Evolutionary conservation across 805 yeast species (phyloP), one percentile per base, ranked within the genome.

Genomic region (Jamesozyma piceae): DNA sequence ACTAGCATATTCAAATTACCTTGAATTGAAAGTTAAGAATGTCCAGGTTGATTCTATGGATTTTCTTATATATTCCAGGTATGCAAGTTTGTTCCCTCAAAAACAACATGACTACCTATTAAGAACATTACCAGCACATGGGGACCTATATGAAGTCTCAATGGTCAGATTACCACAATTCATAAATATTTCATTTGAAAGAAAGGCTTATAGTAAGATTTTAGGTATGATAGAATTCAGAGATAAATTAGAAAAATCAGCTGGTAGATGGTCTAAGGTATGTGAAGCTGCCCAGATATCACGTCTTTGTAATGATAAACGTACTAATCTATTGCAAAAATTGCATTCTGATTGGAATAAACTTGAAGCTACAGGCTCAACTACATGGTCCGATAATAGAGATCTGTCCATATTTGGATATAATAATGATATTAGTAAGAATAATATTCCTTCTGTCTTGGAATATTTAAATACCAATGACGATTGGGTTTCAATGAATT

Each of bases 21-120:
- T 70, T 14, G 54, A 67, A 1, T 60, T 89, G 40, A 75, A 77
- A 30, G 74, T 87, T 50, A 85, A 82, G 54, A 78, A 80, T 64
- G 62, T 88, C 8, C 97, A 90, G 61, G 67, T 72, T 39, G 96
- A 89, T 53, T 74, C 85, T 0, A 58, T 83, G 37, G 73, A 80
- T 11, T 74, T 77, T 47, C 69, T 73, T 47, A 52, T 80, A 9
- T 61, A 69, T 9, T 66, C 77, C 0, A 68, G 85, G 38, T 49
- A 69, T 21, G 66, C 78, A 1, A 55, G 76, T 0, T 47, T 69
- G 1, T 58, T 55, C 31, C 84, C 85, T 0, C 51, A 65, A 2
- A 62, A 67, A 14, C 53, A 59, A 2, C 63, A 66, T 19, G 51
- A 64, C 17, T 53, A 45, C 32, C 30, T 51, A 3, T 26, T 38